Base-by-base conservation (phyloP, 192 early-diverging fungal species). In the Coemansia furcata region DNA sequence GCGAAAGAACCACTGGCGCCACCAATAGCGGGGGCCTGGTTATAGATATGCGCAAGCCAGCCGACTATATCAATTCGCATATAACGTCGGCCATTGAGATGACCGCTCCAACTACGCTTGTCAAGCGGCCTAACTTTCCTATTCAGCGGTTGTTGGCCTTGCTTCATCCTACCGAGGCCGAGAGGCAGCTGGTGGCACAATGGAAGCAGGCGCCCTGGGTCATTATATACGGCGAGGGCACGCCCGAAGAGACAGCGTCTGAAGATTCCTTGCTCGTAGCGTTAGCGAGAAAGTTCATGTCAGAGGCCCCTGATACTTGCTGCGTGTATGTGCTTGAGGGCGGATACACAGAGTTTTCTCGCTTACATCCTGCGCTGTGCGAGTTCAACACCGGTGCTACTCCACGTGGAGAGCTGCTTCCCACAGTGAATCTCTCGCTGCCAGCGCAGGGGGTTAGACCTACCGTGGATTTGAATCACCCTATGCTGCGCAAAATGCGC, bases 41-140 rank as follows among this genome's bases (percentile, higher is more conserved):
- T 2, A 69, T 94, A 42, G 93, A 95, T 66, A 85, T 92, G 73
- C 89, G 92, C 36, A 76, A 86, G 6, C 88, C 87, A 55, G 74
- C 80, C 9, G 85, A 85, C 10, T 88, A 86, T 65, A 67, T 85
- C 23, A 55, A 66, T 1, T 71, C 80, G 19, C 85, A 80, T 26
- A 86, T 95, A 30, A 65, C 67, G 30, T 67, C 71, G 1, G 87
- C 91, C 8, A 78, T 94, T 32, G 91, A 84, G 67, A 79, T 95
- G 49, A 86, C 83, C 49, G 78, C 90, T 10, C 89, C 93, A 26
- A 89, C 86, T 15, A 93, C 90, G 19, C 83, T 95, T 36, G 77
- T 93, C 42, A 88, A 88, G 65, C 75, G 92, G 55, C 69, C 78
- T 47, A 85, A 84, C 15, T 89, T 86, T 63, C 85, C 87, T 1